phyloP scores from a whole-genome alignment of 106 monocot species.

The Platanthera zijinensis region DNA sequence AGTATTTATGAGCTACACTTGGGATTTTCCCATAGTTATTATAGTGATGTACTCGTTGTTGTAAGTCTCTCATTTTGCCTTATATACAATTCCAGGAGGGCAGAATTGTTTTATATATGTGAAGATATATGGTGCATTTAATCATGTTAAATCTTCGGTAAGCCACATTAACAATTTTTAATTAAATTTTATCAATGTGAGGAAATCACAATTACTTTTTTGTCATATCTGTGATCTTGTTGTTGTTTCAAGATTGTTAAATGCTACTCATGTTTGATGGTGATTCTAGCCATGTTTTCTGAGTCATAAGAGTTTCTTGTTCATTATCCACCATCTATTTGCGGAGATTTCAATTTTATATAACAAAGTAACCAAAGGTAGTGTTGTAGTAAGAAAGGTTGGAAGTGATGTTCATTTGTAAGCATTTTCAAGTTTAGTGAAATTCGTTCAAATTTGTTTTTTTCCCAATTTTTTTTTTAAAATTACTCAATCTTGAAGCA shows the following conservation, averaged over 20 bases:
- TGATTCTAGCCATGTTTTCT: constrained; percentile 73
- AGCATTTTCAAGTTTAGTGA: constrained; percentile 21
- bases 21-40: neutral
- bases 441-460: neutral
- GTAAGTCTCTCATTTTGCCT: neutral
- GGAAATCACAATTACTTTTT: constrained; percentile 21
- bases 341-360: constrained; percentile 50
- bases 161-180: constrained; percentile 13
- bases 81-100: constrained; percentile 41
- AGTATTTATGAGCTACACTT: neutral
- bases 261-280: no score
- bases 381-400: constrained; percentile 25
- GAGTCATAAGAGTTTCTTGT: constrained; percentile 70
- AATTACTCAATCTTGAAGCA: neutral
- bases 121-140: constrained; percentile 88
- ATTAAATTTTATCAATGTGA: neutral
- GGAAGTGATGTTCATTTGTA: constrained; percentile 8
- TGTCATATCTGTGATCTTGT: constrained; percentile 85
- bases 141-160: constrained; percentile 79
- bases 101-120: constrained; percentile 73
- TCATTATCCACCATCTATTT: constrained; percentile 37
- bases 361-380: constrained; percentile 16
- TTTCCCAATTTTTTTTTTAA: no score
- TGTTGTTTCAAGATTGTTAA: no score
- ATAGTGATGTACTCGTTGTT: neutral